phyloP scores from a whole-genome alignment of 2,329 filamentous ascomycete species.

The Parastagonospora nodorum region DNA sequence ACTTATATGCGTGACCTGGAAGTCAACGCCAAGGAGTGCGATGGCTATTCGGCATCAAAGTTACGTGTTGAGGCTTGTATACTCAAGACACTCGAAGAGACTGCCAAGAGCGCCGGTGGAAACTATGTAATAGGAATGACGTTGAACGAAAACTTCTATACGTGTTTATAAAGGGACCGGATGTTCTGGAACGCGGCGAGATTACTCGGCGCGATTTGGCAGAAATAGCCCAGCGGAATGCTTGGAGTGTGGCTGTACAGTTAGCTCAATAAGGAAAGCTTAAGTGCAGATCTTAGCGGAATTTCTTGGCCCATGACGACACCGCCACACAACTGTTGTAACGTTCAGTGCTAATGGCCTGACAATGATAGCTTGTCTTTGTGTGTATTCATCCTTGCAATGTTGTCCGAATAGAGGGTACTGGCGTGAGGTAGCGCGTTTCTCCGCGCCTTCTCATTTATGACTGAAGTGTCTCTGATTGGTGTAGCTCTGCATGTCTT shows the following conservation, averaged over 20 bases:
- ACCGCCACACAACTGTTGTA: conserved; percentile 14
- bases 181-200: conserved; percentile 17
- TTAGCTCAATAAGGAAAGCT: conserved; percentile 1
- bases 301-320: conserved; percentile 19
- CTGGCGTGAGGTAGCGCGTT: too few relatives aligned
- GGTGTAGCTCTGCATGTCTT: too few relatives aligned
- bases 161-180: conserved; percentile 1
- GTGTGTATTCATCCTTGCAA: too few relatives aligned
- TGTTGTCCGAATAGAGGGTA: too few relatives aligned
- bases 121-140: conserved; percentile 19
- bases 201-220: conserved; percentile 9
- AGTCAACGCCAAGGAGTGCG: conserved; percentile 10
- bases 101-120: conserved; percentile 10
- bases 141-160: conserved; percentile 7
- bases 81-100: conserved; percentile 10
- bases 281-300: conserved; percentile 13
- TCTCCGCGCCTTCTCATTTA: too few relatives aligned
- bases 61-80: conserved; percentile 14
- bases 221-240: conserved; percentile 10
- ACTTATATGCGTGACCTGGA: conserved; percentile 8
- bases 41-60: conserved; percentile 3
- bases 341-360: too few relatives aligned
- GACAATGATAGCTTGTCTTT: background rate
- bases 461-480: too few relatives aligned
- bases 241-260: conserved; percentile 8